phyloP scores from a whole-genome alignment of 495 filamentous ascomycete genomes.

The Apodospora peruviana region DNA sequence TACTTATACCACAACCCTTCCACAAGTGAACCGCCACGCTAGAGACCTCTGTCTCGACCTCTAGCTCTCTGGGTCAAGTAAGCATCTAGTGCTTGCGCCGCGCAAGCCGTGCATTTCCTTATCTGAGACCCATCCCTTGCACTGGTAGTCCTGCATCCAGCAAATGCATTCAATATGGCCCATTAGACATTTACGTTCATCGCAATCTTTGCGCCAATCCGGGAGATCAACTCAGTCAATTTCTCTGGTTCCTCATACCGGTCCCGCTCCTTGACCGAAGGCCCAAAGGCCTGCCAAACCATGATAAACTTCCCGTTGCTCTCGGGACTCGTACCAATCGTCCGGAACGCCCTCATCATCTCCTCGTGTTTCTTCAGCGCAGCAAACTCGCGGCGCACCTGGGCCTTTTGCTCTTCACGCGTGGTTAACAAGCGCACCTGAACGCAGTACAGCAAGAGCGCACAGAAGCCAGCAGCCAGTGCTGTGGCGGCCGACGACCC shows the following conservation, averaged over 20 bases:
- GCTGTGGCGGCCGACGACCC: conserved; percentile 23
- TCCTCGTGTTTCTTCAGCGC: conserved; percentile 20
- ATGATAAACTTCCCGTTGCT: conserved; percentile 22
- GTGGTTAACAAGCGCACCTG: conserved; percentile 2
- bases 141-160: background rate
- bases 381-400: conserved; percentile 11
- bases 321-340: conserved; percentile 10
- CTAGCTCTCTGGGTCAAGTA: no score
- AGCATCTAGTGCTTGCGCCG: no score
- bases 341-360: conserved; percentile 21
- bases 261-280: conserved; percentile 10
- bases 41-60: no score
- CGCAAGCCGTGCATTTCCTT: no score
- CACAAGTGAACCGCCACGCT: no score
- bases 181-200: background rate
- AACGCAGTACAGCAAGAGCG: conserved; percentile 24
- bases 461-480: conserved; percentile 22
- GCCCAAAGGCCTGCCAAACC: conserved; percentile 18
- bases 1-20: no score
- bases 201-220: conserved; percentile 4
- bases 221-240: conserved; percentile 5
- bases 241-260: conserved; percentile 7
- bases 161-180: background rate
- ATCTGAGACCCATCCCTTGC: no score
- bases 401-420: conserved; percentile 4